A percentile compares a stretch with the other conserved stretches of the same genome.
Evolutionary conservation across 768 basidiomycete genomes (phyloP).

Genomic region (Scleroderma bovista): DNA sequence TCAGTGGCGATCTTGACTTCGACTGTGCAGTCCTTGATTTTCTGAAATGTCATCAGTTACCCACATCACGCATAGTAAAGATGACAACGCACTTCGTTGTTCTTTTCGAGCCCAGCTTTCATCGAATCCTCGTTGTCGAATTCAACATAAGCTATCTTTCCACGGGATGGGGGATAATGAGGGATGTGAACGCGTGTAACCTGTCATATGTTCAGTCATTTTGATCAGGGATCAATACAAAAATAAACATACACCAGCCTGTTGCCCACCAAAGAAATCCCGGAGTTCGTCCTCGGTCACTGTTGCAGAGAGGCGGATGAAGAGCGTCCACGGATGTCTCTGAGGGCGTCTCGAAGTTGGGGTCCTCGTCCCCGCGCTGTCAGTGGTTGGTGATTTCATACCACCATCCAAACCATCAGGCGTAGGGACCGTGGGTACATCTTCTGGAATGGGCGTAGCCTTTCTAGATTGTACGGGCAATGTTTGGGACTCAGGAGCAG

Average conservation of each 20-base stretch:
- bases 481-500: constrained; percentile 18
- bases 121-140: constrained; percentile 86
- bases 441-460: constrained; percentile 30
- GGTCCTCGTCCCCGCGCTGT: constrained; percentile 61
- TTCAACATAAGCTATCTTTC: constrained; percentile 77
- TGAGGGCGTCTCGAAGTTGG: constrained; percentile 60
- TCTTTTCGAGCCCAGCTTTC: constrained; percentile 72
- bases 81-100: constrained; percentile 52
- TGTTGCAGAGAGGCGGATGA: constrained; percentile 58
- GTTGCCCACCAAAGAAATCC: constrained; percentile 72
- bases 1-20: constrained; percentile 74
- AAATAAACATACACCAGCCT: constrained; percentile 51
- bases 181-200: constrained; percentile 69
- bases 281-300: constrained; percentile 61
- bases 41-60: constrained; percentile 37
- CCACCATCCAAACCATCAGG: constrained; percentile 28
- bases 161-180: constrained; percentile 39
- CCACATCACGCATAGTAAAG: neutral
- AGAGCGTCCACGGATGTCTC: constrained; percentile 81
- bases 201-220: constrained; percentile 28
- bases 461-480: constrained; percentile 34
- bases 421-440: constrained; percentile 14
- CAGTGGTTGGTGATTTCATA: constrained; percentile 52
- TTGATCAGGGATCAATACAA: neutral
- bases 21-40: constrained; percentile 58